Evolutionary conservation across 768 basidiomycete species (phyloP).

Genomic region (Phallus indusiatus): DNA sequence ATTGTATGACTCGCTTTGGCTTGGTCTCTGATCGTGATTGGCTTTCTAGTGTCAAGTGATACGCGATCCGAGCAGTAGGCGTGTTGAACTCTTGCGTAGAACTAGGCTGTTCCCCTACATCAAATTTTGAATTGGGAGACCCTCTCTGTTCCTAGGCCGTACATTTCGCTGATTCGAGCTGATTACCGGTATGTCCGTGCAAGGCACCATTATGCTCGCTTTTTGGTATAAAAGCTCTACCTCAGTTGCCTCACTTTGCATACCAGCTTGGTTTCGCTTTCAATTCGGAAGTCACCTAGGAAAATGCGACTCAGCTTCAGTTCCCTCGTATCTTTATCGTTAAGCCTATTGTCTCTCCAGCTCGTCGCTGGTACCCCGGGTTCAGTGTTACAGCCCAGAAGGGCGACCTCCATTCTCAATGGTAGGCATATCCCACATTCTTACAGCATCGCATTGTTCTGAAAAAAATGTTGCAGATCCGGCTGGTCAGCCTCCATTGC

Average conservation of each 20-base stretch:
- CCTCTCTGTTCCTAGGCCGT: neutral
- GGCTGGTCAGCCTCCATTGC: neutral
- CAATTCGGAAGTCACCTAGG: too few relatives aligned
- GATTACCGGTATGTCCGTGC: neutral
- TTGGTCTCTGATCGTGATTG: too few relatives aligned
- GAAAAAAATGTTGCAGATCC: neutral
- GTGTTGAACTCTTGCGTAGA: too few relatives aligned
- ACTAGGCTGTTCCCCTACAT: too few relatives aligned
- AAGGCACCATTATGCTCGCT: neutral
- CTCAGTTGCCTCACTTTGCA: neutral
- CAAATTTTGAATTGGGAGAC: too few relatives aligned
- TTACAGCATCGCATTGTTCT: neutral
- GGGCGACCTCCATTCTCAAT: neutral
- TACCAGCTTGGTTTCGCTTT: neutral
- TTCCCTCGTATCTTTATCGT: neutral
- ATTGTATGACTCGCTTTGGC: neutral
- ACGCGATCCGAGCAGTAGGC: too few relatives aligned
- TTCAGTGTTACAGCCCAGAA: neutral
- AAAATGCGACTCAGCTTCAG: constrained; percentile 2
- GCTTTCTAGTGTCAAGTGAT: too few relatives aligned
- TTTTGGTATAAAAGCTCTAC: neutral
- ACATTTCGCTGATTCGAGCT: neutral
- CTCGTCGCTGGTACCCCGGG: neutral
- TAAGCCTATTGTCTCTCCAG: neutral
- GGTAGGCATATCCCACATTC: neutral